Evolutionary conservation across 1,284 basidiomycete genomes (phyloP), one percentile per base, ranked within the genome.

Genomic region (Naganishia sp.): DNA sequence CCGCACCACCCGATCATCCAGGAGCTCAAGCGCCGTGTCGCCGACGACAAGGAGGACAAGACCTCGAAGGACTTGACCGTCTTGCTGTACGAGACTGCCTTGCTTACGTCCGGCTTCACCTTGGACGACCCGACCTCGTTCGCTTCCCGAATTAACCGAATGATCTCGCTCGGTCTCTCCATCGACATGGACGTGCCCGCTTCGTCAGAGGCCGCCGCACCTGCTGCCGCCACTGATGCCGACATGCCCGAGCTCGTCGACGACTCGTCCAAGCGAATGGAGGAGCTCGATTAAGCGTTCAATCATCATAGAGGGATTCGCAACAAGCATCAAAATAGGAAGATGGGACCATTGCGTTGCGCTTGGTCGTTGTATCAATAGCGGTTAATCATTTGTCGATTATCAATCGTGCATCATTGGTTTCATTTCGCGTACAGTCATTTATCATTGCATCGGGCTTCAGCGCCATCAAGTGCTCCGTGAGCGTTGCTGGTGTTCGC

Each of bases 31-130:
- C 86, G 86, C 76, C 97, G 97, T 85, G 91, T 97, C 71, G 84
- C 90, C 66, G 92, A 94, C 81, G 95, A 99, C 85, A 92, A 95
- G 85, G 90, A 90, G 69, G 96, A 99, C 88, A 95, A 95, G 86
- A 96, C 94, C 67, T 94, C 97, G 74, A 88, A 92, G 72, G 95
- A 98, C 83, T 83, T 99, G 73, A 97, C 93, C 63, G 93, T 88
- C 84, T 86, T 98, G 61, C 84, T 98, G 69, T 99, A 92, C 84
- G 95, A 99, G 87, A 98, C 94, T 67, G 90, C 95, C 6, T 88
- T 98, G 71, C 88, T 84, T 71, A 94, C 92, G 51, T 94, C 92
- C 65, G 92, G 92, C 67, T 99, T 99, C 86, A 88, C 92, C 66
- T 87, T 99, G 70, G 93, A 97, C 75, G 90, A 94, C 81, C 96